Percentiles rank a stretch among this genome's conserved stretches.
phyloP scores from a whole-genome alignment of 1,284 basidiomycete genomes.

The Blastosporella zonata region DNA sequence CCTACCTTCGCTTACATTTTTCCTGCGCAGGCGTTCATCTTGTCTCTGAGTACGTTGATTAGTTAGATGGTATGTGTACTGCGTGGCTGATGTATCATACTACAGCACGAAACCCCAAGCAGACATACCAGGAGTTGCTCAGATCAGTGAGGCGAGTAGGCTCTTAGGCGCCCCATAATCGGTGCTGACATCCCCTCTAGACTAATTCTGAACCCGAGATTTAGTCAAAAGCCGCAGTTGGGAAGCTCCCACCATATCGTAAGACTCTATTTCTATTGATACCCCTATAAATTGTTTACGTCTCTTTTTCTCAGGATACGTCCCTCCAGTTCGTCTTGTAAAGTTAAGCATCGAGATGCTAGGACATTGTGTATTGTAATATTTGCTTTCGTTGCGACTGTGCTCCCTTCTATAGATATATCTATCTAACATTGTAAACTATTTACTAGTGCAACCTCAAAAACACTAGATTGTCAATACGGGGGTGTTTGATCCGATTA shows the following conservation, averaged over 20 bases:
- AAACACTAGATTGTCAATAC: too few species aligned
- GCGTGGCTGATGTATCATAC: not conserved
- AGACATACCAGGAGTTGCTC: constrained; percentile 75
- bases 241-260: constrained; percentile 74
- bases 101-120: constrained; percentile 57
- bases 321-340: constrained; percentile 25
- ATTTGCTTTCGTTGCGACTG: not conserved
- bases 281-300: not conserved
- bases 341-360: not conserved
- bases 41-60: constrained; percentile 44
- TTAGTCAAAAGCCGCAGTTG: constrained; percentile 79
- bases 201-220: constrained; percentile 56
- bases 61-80: not conserved
- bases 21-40: constrained; percentile 62
- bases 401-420: not conserved
- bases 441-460: too few species aligned
- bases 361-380: constrained; percentile 3
- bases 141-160: constrained; percentile 53
- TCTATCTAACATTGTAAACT: not conserved
- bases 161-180: not conserved
- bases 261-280: constrained; percentile 21
- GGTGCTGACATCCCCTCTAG: constrained; percentile 23
- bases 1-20: not conserved
- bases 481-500: too few species aligned
- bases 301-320: constrained; percentile 26